These are phyloP conservation scores for Rhodofomes roseus DNA, from an alignment of 1,284 basidiomycete species.

Conservation along the genomic window DNA sequence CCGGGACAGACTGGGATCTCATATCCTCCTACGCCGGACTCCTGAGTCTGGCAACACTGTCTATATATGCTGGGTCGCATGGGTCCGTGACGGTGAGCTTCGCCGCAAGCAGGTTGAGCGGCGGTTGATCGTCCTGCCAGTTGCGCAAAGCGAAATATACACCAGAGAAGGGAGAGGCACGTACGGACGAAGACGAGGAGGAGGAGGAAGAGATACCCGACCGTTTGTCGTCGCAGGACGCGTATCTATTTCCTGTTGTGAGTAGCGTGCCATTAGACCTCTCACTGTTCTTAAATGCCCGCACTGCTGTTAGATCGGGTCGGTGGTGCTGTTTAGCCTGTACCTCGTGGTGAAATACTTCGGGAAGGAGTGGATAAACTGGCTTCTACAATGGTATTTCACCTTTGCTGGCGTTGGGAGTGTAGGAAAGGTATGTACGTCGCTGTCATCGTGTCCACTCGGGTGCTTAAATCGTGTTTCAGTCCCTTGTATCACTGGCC, in stretches of 20 bases:
- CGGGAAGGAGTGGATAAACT: slow-evolving; percentile 82
- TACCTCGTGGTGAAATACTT: slow-evolving; percentile 75
- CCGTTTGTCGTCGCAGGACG: slow-evolving; percentile 63
- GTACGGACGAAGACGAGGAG: slow-evolving; percentile 40
- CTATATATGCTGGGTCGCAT: slow-evolving; percentile 66
- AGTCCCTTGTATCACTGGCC: slow-evolving; percentile 50
- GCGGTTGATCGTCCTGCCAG: slow-evolving; percentile 10
- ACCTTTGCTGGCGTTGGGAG: slow-evolving; percentile 58
- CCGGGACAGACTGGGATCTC: slow-evolving; percentile 47
- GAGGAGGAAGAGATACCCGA: slow-evolving; percentile 47
- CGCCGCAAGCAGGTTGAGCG: neutral
- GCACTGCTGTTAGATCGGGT: slow-evolving; percentile 49
- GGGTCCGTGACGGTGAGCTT: slow-evolving; percentile 61
- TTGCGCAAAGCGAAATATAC: slow-evolving; percentile 24
- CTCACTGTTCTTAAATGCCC: neutral
- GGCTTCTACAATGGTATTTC: slow-evolving; percentile 76
- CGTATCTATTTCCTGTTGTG: slow-evolving; percentile 76
- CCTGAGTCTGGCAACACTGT: slow-evolving; percentile 52
- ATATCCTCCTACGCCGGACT: slow-evolving; percentile 67
- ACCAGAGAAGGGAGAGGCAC: slow-evolving; percentile 15
- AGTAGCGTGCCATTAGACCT: slow-evolving; percentile 17
- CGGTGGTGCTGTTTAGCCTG: slow-evolving; percentile 58
- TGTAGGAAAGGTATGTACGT: slow-evolving; percentile 60
- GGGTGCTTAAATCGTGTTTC: slow-evolving; percentile 6
- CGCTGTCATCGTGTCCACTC: neutral